Evolutionary conservation across 2,329 filamentous ascomycete genomes (phyloP).

Genomic region (Fusarium proliferatum): DNA sequence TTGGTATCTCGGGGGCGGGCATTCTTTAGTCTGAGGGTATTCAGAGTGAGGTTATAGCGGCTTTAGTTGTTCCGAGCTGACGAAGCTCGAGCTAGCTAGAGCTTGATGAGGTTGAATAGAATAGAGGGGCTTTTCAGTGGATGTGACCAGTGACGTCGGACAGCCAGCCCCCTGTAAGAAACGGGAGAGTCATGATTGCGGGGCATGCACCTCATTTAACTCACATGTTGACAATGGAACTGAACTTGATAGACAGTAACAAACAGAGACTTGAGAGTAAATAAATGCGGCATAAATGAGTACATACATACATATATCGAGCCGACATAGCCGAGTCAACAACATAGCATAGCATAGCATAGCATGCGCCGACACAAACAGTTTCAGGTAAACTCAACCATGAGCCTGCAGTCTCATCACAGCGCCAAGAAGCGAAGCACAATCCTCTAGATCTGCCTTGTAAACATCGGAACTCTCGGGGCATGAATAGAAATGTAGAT

Average conservation of each 20-base stretch:
- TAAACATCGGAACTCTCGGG: neutral
- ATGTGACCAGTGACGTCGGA: slow-evolving; percentile 24
- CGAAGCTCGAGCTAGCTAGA: neutral
- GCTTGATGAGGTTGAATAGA: neutral
- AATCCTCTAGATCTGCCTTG: neutral
- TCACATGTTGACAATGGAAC: neutral
- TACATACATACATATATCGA: neutral
- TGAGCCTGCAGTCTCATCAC: neutral
- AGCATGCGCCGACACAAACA: neutral
- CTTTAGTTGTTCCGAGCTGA: slow-evolving; percentile 13
- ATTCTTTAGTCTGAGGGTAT: slow-evolving; percentile 55
- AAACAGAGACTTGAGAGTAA: neutral
- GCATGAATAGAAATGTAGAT: neutral
- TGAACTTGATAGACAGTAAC: neutral
- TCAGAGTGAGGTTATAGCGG: neutral
- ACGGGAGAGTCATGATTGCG: slow-evolving; percentile 20
- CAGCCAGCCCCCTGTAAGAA: slow-evolving; percentile 4
- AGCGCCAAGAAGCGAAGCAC: slow-evolving; percentile 3
- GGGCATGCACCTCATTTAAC: slow-evolving; percentile 10
- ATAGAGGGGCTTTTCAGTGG: neutral
- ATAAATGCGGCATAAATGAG: neutral
- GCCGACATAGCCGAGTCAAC: neutral
- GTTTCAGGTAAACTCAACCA: slow-evolving; percentile 3
- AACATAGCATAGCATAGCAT: neutral
- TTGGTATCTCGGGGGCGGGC: slow-evolving; percentile 81